Evolutionary conservation across 257 asterid genomes (phyloP).

Genomic region (Schizonepeta tenuifolia): DNA sequence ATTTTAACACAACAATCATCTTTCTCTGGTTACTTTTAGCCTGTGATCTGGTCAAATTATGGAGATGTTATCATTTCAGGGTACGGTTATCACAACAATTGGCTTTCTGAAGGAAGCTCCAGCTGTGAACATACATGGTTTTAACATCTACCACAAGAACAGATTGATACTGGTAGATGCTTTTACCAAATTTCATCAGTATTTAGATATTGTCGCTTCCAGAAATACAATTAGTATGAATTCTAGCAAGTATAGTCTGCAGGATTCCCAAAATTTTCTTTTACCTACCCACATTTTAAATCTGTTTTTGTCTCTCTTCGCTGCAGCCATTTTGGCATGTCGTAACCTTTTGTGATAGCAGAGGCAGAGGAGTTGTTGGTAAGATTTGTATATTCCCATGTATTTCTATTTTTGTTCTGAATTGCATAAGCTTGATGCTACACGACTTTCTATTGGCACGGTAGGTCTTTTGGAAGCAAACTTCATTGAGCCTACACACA

Average conservation of each 20-base stretch:
- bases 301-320: constrained; percentile 24
- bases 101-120: constrained; percentile 98
- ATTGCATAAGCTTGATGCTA: constrained; percentile 15
- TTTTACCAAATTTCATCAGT: constrained; percentile 29
- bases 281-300: constrained; percentile 17
- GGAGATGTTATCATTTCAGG: constrained; percentile 48
- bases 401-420: constrained; percentile 27
- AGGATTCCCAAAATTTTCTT: constrained; percentile 19
- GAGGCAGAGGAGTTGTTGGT: constrained; percentile 99
- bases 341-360: constrained; percentile 50
- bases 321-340: constrained; percentile 99
- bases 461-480: constrained; percentile 93
- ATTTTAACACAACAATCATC: constrained; percentile 3
- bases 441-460: constrained; percentile 30
- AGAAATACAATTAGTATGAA: background rate
- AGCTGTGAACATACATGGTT: constrained; percentile 78
- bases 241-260: constrained; percentile 17
- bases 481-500: constrained; percentile 85
- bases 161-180: constrained; percentile 82
- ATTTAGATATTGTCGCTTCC: constrained; percentile 13
- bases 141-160: constrained; percentile 95
- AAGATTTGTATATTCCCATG: constrained; percentile 40
- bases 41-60: constrained; percentile 22
- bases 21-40: constrained; percentile 25
- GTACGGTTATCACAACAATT: constrained; percentile 67